phyloP scores from a whole-genome alignment of 169 alveolate species.

The Plasmodium malariae region DNA sequence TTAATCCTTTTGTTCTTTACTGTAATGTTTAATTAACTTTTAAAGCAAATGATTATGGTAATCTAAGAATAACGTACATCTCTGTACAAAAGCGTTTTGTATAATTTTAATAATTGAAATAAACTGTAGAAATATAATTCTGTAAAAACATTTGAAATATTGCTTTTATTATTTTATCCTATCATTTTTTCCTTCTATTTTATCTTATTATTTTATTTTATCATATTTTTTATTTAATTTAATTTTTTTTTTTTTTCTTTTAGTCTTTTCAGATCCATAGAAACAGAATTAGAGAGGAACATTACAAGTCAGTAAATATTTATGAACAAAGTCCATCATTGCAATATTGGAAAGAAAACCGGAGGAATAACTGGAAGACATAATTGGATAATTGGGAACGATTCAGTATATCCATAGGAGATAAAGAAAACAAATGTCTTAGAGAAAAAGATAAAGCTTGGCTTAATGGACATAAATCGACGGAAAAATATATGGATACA shows the following conservation, averaged over 20 bases:
- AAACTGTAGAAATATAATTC: too few species aligned
- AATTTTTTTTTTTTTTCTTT: background rate
- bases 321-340: background rate
- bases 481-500: slow-evolving; percentile 45
- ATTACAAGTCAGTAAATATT: background rate
- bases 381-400: slow-evolving; percentile 11
- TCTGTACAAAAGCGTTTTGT: too few species aligned
- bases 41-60: slow-evolving; percentile 13
- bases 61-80: background rate
- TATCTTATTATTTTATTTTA: too few species aligned
- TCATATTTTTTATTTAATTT: background rate
- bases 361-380: slow-evolving; percentile 13
- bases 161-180: too few species aligned
- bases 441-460: slow-evolving; percentile 14
- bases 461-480: background rate
- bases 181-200: too few species aligned
- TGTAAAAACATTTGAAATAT: too few species aligned
- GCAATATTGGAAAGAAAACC: slow-evolving; percentile 17
- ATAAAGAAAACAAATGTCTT: slow-evolving; percentile 4
- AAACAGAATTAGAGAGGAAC: background rate
- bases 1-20: slow-evolving; percentile 9
- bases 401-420: slow-evolving; percentile 10
- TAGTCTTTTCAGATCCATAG: background rate
- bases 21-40: background rate
- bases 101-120: too few species aligned